Evolutionary conservation across 1,284 basidiomycete species (phyloP), one percentile per base, ranked within the genome.

Genomic region (Coniophora puteana): DNA sequence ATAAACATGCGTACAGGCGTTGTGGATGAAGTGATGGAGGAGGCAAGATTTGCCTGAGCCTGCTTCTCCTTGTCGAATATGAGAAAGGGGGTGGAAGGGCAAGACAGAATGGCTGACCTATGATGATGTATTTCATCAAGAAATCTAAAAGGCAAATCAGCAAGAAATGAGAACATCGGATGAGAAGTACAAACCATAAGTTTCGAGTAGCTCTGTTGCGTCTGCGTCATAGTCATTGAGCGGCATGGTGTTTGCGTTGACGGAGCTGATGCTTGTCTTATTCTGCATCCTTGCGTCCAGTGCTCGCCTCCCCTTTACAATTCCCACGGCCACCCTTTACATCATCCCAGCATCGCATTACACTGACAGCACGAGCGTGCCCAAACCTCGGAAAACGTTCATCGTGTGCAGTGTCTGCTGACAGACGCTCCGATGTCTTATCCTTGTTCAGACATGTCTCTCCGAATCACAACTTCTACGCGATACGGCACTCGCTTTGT

Each of bases 21-120:
- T 93, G 65, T 96, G 89, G 46, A 92, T 91, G 62, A 96, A 97
- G 51, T 96, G 93, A 62, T 97, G 93, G 38, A 98, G 72, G 28
- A 98, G 68, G 65, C 94, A 98, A 16, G 92, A 94, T 73, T 99
- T 99, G 34, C 95, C 95, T 4, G 92, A 91, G 47, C 93, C 94
- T 11, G 94, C 89, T 70, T 97, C 94, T 51, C 93, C 93, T 95
- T 47, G 34, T 42, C 20, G 14, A 31, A 25, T 51, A 36, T 34
- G 33, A 31, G 18, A 29, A 39, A 31, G 25, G 10, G 17, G 21
- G 22, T 40, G 50, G 20, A 45, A 43, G 38, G 21, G 12, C 26
- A 28, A 32, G 21, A 8, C 43, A 45, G 21, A 24, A 27, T 30
- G 33, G 41, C 72, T 40, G 54, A 91, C 93, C 93, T 54, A 98